Conservation (phyloP, 345 rosid species). For the Jatropha curcas region DNA sequence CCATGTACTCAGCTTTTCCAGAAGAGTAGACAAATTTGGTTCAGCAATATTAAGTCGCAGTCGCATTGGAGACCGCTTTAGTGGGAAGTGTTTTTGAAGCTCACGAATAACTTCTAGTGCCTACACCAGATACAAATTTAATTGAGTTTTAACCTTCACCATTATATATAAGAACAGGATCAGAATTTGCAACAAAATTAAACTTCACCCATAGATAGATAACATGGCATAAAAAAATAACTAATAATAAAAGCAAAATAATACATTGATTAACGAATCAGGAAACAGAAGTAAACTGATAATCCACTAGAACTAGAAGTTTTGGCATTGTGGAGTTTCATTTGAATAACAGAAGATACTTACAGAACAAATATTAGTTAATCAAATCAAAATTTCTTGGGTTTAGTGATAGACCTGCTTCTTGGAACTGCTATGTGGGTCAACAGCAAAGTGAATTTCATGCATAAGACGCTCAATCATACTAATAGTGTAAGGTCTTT, state of each 20-base stretch:
- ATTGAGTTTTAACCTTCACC: not conserved
- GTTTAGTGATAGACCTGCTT: slow-evolving; percentile 60
- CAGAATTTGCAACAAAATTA: not conserved
- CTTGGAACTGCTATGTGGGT: slow-evolving; percentile 83
- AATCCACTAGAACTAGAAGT: no score
- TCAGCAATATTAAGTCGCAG: slow-evolving; percentile 57
- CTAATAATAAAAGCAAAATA: not conserved
- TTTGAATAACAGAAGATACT: no score
- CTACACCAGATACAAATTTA: slow-evolving; percentile 37
- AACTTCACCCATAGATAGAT: not conserved
- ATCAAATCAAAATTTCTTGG: not conserved
- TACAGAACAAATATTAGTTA: not conserved
- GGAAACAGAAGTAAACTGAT: no score
- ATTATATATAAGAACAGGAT: not conserved
- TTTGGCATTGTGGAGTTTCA: no score
- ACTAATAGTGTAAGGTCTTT: slow-evolving; percentile 87
- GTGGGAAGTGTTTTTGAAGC: slow-evolving; percentile 92
- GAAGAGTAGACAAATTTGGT: slow-evolving; percentile 44
- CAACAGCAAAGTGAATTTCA: slow-evolving; percentile 91
- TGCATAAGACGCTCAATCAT: slow-evolving; percentile 96
- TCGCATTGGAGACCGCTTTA: slow-evolving; percentile 92
- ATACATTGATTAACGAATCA: not conserved
- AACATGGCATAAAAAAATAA: not conserved
- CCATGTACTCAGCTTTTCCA: slow-evolving; percentile 68
- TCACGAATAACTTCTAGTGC: slow-evolving; percentile 92